Conservation (phyloP, 2,329 filamentous ascomycete species). For the Scedosporium dehoogii region DNA sequence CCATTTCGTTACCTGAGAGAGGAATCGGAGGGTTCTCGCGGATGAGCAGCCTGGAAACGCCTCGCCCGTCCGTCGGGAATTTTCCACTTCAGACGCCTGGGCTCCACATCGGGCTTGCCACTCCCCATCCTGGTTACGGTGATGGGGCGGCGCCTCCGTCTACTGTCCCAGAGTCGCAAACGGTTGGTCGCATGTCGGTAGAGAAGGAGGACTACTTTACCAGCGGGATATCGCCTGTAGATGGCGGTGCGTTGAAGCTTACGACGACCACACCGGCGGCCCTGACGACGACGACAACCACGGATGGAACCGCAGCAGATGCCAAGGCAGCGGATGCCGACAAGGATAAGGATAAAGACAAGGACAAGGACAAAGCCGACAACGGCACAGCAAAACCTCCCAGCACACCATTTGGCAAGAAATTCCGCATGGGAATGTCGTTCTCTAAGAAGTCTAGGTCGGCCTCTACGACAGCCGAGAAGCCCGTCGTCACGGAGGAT, state of each 20-base stretch:
- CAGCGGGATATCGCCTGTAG: slow-evolving; percentile 40
- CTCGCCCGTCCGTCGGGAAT: slow-evolving; percentile 55
- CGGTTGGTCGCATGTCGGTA: slow-evolving; percentile 48
- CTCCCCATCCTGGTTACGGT: slow-evolving; percentile 47
- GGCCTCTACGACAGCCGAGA: slow-evolving; percentile 50
- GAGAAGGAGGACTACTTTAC: slow-evolving; percentile 74
- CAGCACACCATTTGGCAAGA: slow-evolving; percentile 67
- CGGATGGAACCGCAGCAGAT: slow-evolving; percentile 19
- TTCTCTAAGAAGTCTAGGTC: slow-evolving; percentile 80
- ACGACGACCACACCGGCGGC: slow-evolving; percentile 34
- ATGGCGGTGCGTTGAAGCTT: slow-evolving; percentile 31
- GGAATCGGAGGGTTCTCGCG: slow-evolving; percentile 25
- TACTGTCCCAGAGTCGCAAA: slow-evolving; percentile 42
- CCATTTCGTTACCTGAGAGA: slow-evolving; percentile 38
- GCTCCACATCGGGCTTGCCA: slow-evolving; percentile 67
- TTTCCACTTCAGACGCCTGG: slow-evolving; percentile 60
- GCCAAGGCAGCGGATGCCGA: slow-evolving; percentile 37
- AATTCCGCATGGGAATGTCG: slow-evolving; percentile 63
- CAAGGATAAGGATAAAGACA: slow-evolving; percentile 20
- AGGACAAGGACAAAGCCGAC: slow-evolving; percentile 36
- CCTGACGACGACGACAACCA: slow-evolving; percentile 19
- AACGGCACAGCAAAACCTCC: slow-evolving; percentile 35
- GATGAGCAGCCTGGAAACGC: slow-evolving; percentile 43
- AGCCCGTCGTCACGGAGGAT: slow-evolving; percentile 65
- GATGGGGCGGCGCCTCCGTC: slow-evolving; percentile 30